These are phyloP conservation scores for Calocybe gangraenosa DNA, from an alignment of 768 basidiomycete species.

Conservation along the genomic window DNA sequence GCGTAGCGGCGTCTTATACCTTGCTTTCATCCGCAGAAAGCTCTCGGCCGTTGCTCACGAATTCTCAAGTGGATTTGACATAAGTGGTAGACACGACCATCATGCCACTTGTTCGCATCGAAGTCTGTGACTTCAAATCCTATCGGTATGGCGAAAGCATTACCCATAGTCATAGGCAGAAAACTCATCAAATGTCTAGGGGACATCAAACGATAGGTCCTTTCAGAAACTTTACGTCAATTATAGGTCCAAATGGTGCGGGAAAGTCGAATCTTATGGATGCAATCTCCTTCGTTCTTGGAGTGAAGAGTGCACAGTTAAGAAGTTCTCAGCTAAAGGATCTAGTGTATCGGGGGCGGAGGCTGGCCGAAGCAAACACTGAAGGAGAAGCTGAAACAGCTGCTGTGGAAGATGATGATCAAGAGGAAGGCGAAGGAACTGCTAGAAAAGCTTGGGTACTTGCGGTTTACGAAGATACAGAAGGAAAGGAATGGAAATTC, in stretches of 20 bases:
- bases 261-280: conserved; percentile 99
- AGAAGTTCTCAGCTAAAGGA: conserved; percentile 93
- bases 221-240: conserved; percentile 89
- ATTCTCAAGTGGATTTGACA: too few relatives aligned
- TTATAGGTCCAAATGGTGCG: conserved; percentile 98
- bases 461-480: conserved; percentile 79
- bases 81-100: too few relatives aligned
- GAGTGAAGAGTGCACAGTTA: conserved; percentile 90
- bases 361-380: conserved; percentile 50
- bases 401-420: conserved; percentile 49
- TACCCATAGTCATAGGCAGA: not conserved
- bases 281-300: conserved; percentile 97
- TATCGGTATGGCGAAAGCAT: conserved; percentile 54
- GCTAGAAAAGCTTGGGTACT: conserved; percentile 95
- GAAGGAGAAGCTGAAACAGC: conserved; percentile 41
- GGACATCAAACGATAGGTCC: conserved; percentile 87
- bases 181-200: conserved; percentile 27
- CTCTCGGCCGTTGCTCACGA: too few relatives aligned
- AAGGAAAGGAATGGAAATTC: conserved; percentile 84
- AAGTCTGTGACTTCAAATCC: conserved; percentile 96
- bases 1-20: too few relatives aligned
- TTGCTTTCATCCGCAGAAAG: too few relatives aligned
- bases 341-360: conserved; percentile 88
- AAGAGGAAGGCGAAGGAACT: conserved; percentile 68
- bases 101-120: conserved; percentile 84